A percentile compares a stretch with the other conserved stretches of the same genome.
These are phyloP conservation scores for Camelina hispida DNA, from an alignment of 345 rosid genomes.

Conservation along the genomic window DNA sequence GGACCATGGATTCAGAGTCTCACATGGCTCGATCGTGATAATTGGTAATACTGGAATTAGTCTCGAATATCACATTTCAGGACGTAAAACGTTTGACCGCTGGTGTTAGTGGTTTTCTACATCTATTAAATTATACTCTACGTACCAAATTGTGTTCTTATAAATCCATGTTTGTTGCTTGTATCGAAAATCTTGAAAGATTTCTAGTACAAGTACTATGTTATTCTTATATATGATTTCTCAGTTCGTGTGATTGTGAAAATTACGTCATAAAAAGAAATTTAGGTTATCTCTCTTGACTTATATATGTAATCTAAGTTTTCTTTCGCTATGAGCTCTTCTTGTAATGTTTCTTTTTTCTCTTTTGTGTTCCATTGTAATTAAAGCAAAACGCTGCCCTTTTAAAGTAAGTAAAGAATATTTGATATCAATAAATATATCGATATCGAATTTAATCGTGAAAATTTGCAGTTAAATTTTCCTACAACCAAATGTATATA, in stretches of 20 bases:
- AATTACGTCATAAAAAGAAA: neutral
- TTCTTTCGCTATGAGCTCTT: neutral
- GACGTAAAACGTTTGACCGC: neutral
- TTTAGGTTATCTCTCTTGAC: neutral
- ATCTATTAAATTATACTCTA: neutral
- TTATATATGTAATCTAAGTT: neutral
- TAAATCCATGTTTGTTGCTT: neutral
- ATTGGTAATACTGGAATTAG: neutral
- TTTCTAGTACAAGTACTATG: neutral
- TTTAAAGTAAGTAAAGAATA: neutral
- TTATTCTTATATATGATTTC: neutral
- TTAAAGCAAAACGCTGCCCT: neutral
- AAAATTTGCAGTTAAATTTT: neutral
- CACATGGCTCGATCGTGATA: slow-evolving; percentile 4
- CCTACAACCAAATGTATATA: neutral
- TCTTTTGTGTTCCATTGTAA: neutral
- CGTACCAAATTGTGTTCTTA: neutral
- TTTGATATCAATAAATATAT: neutral
- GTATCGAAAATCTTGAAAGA: neutral
- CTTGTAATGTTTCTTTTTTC: neutral
- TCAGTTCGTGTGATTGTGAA: neutral
- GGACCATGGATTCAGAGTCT: neutral
- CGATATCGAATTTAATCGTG: neutral
- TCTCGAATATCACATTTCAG: neutral
- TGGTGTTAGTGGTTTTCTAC: neutral